Conservation (phyloP, 2,329 filamentous ascomycete species). For the Phialemoniopsis sp. region DNA sequence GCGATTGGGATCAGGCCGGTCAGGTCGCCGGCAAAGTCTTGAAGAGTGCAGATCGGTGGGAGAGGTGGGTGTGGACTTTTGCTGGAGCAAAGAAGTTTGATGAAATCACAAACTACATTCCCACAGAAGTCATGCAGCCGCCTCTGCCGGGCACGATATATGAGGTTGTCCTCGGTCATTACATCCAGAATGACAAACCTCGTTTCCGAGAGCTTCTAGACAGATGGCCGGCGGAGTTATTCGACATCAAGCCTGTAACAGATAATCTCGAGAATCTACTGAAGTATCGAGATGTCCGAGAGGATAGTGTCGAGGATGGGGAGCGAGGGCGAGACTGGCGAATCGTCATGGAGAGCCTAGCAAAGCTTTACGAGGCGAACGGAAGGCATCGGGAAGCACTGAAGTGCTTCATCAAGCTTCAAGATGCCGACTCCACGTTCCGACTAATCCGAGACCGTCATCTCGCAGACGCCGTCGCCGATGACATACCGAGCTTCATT, state of each 20-base stretch:
- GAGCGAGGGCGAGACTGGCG: conserved; percentile 78
- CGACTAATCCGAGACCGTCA: conserved; percentile 81
- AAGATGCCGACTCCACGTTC: conserved; percentile 90
- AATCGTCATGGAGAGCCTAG: conserved; percentile 81
- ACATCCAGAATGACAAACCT: conserved; percentile 72
- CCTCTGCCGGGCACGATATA: conserved; percentile 80
- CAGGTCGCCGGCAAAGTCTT: conserved; percentile 80
- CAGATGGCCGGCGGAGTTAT: conserved; percentile 79
- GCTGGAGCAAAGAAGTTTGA: conserved; percentile 82
- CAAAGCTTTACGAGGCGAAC: conserved; percentile 77
- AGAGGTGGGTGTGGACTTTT: conserved; percentile 94
- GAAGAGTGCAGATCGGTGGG: conserved; percentile 76
- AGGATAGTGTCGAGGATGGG: conserved; percentile 72
- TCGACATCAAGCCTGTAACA: conserved; percentile 72
- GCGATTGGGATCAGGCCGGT: conserved; percentile 75
- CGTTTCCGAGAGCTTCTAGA: conserved; percentile 77
- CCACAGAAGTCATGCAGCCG: conserved; percentile 70
- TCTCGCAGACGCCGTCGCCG: conserved; percentile 81
- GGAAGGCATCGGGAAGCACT: conserved; percentile 81
- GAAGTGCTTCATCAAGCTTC: conserved; percentile 81
- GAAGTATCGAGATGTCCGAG: conserved; percentile 66
- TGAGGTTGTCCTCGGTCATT: conserved; percentile 84
- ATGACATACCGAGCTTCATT: conserved; percentile 88
- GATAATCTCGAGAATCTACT: conserved; percentile 80
- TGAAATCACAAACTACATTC: conserved; percentile 83